A percentile compares a stretch with the other conserved stretches of the same genome.
Conservation (phyloP, 345 rosid genomes). For the Hirschfeldia incana region DNA sequence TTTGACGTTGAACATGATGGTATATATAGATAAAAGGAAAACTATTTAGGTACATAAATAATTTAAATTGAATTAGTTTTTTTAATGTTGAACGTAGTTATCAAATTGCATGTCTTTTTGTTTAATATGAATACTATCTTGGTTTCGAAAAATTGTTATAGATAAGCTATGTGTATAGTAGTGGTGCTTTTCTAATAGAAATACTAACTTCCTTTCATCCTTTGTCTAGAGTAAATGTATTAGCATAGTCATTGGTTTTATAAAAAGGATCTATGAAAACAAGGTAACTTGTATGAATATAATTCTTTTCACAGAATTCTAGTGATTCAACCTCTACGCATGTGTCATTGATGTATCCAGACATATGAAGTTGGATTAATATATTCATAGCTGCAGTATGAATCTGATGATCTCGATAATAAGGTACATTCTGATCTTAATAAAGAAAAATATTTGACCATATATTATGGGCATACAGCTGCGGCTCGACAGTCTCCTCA, state of each 20-base stretch:
- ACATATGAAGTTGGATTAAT: slow-evolving; percentile 9
- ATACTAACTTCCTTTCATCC: neutral
- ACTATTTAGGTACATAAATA: neutral
- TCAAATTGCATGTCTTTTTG: neutral
- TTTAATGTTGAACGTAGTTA: neutral
- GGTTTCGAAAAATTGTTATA: neutral
- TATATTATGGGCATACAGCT: slow-evolving; percentile 27
- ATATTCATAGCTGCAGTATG: neutral
- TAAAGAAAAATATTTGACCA: neutral
- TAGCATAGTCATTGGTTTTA: neutral
- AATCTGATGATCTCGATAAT: slow-evolving; percentile 4
- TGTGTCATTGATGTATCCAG: neutral
- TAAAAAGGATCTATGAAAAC: neutral
- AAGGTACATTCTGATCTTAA: neutral
- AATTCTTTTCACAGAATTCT: neutral
- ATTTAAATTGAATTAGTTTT: neutral
- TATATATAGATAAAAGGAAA: neutral
- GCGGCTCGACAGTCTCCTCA: slow-evolving; percentile 34
- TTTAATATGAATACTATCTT: neutral
- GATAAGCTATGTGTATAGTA: neutral
- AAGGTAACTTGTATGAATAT: neutral
- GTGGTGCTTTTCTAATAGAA: neutral
- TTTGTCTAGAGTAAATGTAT: neutral
- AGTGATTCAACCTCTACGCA: neutral
- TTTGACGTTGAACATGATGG: neutral